phyloP scores from a whole-genome alignment of 169 alveolate species.

The Plasmodium relictum region DNA sequence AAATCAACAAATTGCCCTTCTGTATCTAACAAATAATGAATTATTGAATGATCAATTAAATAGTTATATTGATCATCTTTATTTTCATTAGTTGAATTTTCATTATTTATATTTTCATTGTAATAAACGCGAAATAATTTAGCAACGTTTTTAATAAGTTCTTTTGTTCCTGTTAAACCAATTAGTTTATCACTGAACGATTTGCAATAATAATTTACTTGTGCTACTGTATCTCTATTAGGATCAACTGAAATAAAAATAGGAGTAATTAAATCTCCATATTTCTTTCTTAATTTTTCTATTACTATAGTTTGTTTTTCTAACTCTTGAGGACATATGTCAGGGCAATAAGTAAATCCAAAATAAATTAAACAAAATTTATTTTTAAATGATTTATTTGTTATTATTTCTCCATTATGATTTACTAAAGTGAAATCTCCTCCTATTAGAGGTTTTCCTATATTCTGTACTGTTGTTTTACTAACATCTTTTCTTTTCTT shows the following conservation, averaged over 20 bases:
- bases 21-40: slow-evolving; percentile 89
- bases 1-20: slow-evolving; percentile 92
- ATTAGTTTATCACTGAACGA: slow-evolving; percentile 81
- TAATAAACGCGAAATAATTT: slow-evolving; percentile 85
- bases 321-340: slow-evolving; percentile 93
- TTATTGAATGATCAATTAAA: slow-evolving; percentile 92
- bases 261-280: slow-evolving; percentile 84
- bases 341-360: slow-evolving; percentile 93
- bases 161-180: slow-evolving; percentile 86
- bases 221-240: slow-evolving; percentile 82
- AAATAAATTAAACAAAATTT: slow-evolving; percentile 79
- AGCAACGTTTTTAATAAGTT: slow-evolving; percentile 80
- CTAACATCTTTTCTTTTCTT: slow-evolving; percentile 20
- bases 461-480: slow-evolving; percentile 35
- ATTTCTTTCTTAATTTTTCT: slow-evolving; percentile 79
- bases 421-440: slow-evolving; percentile 89
- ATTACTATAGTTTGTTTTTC: slow-evolving; percentile 88
- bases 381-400: slow-evolving; percentile 79
- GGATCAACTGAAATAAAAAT: slow-evolving; percentile 87
- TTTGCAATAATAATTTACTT: slow-evolving; percentile 79
- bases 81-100: background rate
- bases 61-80: slow-evolving; percentile 83
- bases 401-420: slow-evolving; percentile 78
- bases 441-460: slow-evolving; percentile 90
- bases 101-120: slow-evolving; percentile 63